These are phyloP conservation scores for Spergularia azorica DNA, from an alignment of 179 eudicot genomes.

Conservation along the genomic window DNA sequence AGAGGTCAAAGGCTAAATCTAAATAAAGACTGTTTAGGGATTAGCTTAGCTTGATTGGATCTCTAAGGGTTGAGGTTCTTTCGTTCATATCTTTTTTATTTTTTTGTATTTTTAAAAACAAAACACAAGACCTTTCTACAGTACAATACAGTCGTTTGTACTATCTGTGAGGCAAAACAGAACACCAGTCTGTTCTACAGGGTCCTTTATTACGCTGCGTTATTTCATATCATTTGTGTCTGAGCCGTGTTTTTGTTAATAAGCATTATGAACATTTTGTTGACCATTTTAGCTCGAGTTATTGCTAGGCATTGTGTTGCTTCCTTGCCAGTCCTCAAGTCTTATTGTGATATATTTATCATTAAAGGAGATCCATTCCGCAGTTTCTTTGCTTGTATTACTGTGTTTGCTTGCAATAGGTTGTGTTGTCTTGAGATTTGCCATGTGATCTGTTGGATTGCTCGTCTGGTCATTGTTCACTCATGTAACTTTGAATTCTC, in stretches of 20 bases:
- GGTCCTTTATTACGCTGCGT: too few species aligned
- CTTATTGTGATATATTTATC: background rate
- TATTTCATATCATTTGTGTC: too few species aligned
- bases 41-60: too few species aligned
- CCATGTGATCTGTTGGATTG: background rate
- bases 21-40: too few species aligned
- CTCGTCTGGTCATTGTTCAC: background rate
- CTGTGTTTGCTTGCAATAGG: background rate
- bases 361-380: background rate
- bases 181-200: too few species aligned
- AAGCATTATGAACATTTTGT: background rate
- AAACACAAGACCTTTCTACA: too few species aligned
- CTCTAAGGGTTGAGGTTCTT: too few species aligned
- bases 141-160: too few species aligned
- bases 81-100: too few species aligned
- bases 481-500: background rate
- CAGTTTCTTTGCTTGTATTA: background rate
- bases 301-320: background rate
- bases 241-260: background rate
- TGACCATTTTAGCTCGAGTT: background rate
- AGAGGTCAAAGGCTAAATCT: too few species aligned
- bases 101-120: too few species aligned
- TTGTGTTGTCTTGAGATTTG: background rate
- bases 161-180: too few species aligned
- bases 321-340: background rate